Percentiles rank a stretch among this genome's conserved stretches.
Conservation (phyloP, 305 asterid species). For the Fraxinus floribunda region DNA sequence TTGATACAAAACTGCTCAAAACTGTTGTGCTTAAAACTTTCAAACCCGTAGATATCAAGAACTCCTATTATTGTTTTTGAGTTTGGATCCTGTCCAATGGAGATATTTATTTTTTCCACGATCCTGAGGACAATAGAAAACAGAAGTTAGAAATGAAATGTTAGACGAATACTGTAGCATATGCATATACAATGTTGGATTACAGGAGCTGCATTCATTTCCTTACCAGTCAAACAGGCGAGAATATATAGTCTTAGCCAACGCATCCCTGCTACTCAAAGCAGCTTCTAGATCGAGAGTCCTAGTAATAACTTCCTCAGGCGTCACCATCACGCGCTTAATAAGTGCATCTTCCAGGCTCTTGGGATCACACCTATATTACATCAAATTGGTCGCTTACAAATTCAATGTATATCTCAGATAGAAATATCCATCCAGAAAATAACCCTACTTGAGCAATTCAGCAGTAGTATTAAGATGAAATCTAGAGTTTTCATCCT, state of each 20-base stretch:
- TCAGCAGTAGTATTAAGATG: slow-evolving; percentile 88
- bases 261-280: slow-evolving; percentile 95
- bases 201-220: neutral
- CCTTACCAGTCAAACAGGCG: slow-evolving; percentile 92
- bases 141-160: slow-evolving; percentile 28
- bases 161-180: slow-evolving; percentile 6
- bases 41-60: slow-evolving; percentile 98
- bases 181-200: neutral
- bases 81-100: slow-evolving; percentile 99
- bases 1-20: slow-evolving; percentile 99
- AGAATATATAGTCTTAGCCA: slow-evolving; percentile 91
- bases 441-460: slow-evolving; percentile 69
- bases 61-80: slow-evolving; percentile 96
- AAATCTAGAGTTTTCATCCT: slow-evolving; percentile 87
- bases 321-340: slow-evolving; percentile 99
- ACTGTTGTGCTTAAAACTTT: slow-evolving; percentile 90
- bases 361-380: slow-evolving; percentile 92
- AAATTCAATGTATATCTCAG: neutral
- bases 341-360: slow-evolving; percentile 96
- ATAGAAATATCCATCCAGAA: slow-evolving; percentile 13
- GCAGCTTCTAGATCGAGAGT: slow-evolving; percentile 98
- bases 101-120: slow-evolving; percentile 86
- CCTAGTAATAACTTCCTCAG: slow-evolving; percentile 95
- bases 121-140: slow-evolving; percentile 60
- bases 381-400: slow-evolving; percentile 29